Base-by-base conservation (phyloP, 306 rosid species). In the Prunus mira region DNA sequence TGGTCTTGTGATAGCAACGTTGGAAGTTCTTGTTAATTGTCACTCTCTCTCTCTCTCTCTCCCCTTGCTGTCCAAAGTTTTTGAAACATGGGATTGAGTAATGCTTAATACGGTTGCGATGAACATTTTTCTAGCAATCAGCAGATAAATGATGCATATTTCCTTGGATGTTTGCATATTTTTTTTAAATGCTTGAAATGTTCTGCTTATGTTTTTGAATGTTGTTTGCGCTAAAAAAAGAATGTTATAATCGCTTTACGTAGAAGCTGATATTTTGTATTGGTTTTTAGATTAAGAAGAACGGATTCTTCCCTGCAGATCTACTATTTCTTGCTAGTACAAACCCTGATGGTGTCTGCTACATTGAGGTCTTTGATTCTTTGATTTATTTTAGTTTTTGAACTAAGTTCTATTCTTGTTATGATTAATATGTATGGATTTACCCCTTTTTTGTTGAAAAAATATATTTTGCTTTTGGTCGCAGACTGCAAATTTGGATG, bases 401-500 rank as follows among this genome's bases (percentile, higher is more conserved):
- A 51, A 45, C 24, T 11, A 71, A 63, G 3, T 51, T 19, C 52
- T 64, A 57, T 65, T 25, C 3, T 38, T 76, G 25, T 46, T 18
- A 56, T 76, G 30, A 56, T 55, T 67, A 17, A 12, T 11, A 46
- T 70, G 68, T 18, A 52, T n/a, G 28, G 50, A 17, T 46, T 63
- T 46, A 24, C 20, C 57, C 11, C 7, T 73, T 72, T 47, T 10
- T 4, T 30, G 6, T 47, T 46, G 52, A 72, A 38, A 38, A 19
- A 56, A 38, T 0, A 2, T 9, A 18, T 61, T 66, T 12, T 25
- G 22, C 20, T 25, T 73, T 74, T 65, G 78, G 50, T 82, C 65
- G 65, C 82, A 93, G 98, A 93, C 98, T 73, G 97, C 98, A 78
- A 91, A 93, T 87, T 86, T 93, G 89, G 98, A 93, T 20, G 98